Conservation (phyloP, 208 protist species). For the Trichomonas tenax region DNA sequence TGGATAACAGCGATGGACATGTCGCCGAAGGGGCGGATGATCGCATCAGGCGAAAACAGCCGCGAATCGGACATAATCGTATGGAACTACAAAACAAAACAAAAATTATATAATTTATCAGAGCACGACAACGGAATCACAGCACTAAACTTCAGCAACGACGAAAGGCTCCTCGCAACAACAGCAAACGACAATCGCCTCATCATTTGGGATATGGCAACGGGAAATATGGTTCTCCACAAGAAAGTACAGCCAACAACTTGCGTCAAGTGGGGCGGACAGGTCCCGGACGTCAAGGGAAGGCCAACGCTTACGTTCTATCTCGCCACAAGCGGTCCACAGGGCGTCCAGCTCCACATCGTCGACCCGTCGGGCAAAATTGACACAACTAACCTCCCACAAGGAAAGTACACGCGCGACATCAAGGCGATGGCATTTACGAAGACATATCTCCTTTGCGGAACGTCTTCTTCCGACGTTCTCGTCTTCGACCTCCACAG, state of each 20-base stretch:
- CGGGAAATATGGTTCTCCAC: slow-evolving; percentile 35
- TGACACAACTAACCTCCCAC: neutral
- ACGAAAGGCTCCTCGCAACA: slow-evolving; percentile 26
- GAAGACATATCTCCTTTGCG: neutral
- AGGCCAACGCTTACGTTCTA: slow-evolving; percentile 37
- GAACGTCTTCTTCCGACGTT: neutral
- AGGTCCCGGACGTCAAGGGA: slow-evolving; percentile 39
- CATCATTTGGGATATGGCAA: slow-evolving; percentile 39
- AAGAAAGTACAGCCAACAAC: neutral
- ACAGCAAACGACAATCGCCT: slow-evolving; percentile 1
- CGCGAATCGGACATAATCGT: slow-evolving; percentile 29
- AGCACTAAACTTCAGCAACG: slow-evolving; percentile 10
- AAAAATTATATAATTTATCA: slow-evolving; percentile 16
- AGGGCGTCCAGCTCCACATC: slow-evolving; percentile 24
- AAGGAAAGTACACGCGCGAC: neutral
- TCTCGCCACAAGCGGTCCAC: slow-evolving; percentile 28
- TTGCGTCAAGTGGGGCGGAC: slow-evolving; percentile 33
- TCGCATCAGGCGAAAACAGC: slow-evolving; percentile 24
- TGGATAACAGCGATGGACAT: neutral
- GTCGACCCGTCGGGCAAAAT: neutral
- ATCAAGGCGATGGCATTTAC: neutral
- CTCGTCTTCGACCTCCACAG: neutral
- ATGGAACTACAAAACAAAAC: slow-evolving; percentile 15
- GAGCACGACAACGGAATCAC: slow-evolving; percentile 24
- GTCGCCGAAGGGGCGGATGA: slow-evolving; percentile 20